Evolutionary conservation across 2,329 filamentous ascomycete genomes (phyloP), one percentile per base, ranked within the genome.

Genomic region (Colletotrichum gigasporum): DNA sequence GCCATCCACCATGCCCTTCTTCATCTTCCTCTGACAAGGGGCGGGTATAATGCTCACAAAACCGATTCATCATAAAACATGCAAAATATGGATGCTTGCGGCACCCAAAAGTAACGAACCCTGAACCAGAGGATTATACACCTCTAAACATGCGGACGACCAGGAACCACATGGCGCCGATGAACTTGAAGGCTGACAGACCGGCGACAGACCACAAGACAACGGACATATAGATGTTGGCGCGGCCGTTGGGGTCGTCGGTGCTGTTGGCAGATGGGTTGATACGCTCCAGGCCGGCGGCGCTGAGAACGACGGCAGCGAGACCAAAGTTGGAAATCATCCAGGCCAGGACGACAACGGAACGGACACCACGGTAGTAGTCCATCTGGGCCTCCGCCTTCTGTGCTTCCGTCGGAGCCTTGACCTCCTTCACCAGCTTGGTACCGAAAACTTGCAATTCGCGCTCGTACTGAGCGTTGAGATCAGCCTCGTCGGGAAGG

Each of bases 331-430:
- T 99, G 74, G 90, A 94, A 72, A 98, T 93, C 85, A 99, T 97
- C 96, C 96, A 99, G 69, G 91, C 89, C 52, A 98, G 82, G 28
- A 99, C 96, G 69, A 97, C 94, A 26, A 93, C 88, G 18, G 92
- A 96, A 67, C 96, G 89, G 76, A 99, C 97, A 69, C 94, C 96
- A 72, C 94, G 94, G 85, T 99, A 99, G 80, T 98, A 99, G 76
- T 99, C 96, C 82, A 97, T 93, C 77, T 99, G 95, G 73, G 91
- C 93, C 75, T 97, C 94, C 34, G 88, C 84, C 44, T 86, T 79
- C 69, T 87, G 83, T 0, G 80, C 75, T 0, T 85, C 75, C 0
- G 83, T 84, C 0, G 87, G 85, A 0, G 82, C 71, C 71, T 87
- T 89, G 78, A 90, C 89, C 67, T 93, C 90, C 67, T 90, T 88